Base-by-base conservation (phyloP, 257 asterid genomes). In the Gentiana dahurica region DNA sequence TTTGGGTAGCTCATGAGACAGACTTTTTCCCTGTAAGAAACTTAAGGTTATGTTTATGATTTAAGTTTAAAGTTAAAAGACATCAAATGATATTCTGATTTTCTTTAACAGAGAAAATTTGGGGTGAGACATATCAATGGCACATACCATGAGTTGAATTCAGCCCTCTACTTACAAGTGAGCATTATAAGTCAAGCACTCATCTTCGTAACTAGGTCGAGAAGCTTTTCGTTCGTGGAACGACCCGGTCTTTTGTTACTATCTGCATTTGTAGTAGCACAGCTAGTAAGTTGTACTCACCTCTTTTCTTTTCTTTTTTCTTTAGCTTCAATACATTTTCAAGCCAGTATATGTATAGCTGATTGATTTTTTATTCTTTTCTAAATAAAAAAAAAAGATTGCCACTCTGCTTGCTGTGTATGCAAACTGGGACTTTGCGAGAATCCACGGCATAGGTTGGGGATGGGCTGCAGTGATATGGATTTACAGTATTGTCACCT, bases 401-500 rank as follows among this genome's bases (percentile, higher is more conserved):
- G 83, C 83, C 34, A 73, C 82, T 8, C 0, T 71, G 10, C 48
- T 76, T 38, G 83, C 81, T 2, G 86, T 80, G 49, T 80, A 80
- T 48, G 79, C 73, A 4, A 66, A 72, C 61, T 79, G 86, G 86
- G 68, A 38, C 38, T 79, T 79, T 12, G 83, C 83, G 33, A 69
- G 73, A 37, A 80, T 76, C 43, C 71, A 47, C 0, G 83, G 81
- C 12, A 71, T 80, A 8, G 86, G 86, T 7, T 80, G 86, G 86
- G 83, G 86, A 1, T 80, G 86, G 86, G 86, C 86, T 15, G 80
- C 82, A 41, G 70, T 79, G 24, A 79, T 79, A 35, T 79, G 86
- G 86, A 33, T 79, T 9, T 80, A 73, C 58, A 80, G 83, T 54
- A 50, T 80, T 36, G n/a, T 80, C 60, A 65, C 65, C 71, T 80